Evolutionary conservation across 306 rosid species (phyloP), one percentile per base, ranked within the genome.

Genomic region (Echinosophora koreensis): DNA sequence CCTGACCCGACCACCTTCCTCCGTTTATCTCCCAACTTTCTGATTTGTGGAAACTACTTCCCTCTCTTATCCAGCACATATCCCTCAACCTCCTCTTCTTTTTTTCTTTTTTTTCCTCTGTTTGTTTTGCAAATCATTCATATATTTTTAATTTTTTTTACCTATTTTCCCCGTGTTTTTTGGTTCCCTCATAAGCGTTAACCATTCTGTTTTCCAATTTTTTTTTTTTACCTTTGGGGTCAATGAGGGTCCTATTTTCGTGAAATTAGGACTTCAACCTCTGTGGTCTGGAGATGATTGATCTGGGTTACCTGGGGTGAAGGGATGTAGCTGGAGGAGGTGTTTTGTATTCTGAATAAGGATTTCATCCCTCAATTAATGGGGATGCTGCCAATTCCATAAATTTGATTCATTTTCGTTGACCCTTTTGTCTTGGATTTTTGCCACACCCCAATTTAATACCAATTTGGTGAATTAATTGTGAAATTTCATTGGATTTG

Each of bases 1-100:
- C 5, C 79, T 57, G 62, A 77, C 66, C 65, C 65, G 76, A 82
- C 76, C 82, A 75, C 78, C 82, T 84, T 80, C 88, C 86, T 82
- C 88, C 88, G 71, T 85, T 80, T 67, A 66, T 82, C 74, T 65
- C 82, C 82, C 46, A 34, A 27, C 77, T 58, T 81, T 79, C 75
- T 81, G 71, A 55, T 67, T 78, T 58, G 71, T 32, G 73, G 73
- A 55, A 81, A 78, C 82, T n/a, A 22, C 77, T 32, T 80, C 77
- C 68, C 77, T 76, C 76, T 69, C 74, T 73, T 52, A 80, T 82
- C 85, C 86, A 79, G 41, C 83, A 57, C 75, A 46, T 5, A 30
- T 66, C 51, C 70, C 51, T 52, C 44, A 15, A 65, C 67, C 50
- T 35, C 76, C 66, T 73, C 59, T 17, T 60, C 6, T 15, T 10